Conservation (phyloP, 2,329 filamentous ascomycete species). For the Ceratocystis colombiana region DNA sequence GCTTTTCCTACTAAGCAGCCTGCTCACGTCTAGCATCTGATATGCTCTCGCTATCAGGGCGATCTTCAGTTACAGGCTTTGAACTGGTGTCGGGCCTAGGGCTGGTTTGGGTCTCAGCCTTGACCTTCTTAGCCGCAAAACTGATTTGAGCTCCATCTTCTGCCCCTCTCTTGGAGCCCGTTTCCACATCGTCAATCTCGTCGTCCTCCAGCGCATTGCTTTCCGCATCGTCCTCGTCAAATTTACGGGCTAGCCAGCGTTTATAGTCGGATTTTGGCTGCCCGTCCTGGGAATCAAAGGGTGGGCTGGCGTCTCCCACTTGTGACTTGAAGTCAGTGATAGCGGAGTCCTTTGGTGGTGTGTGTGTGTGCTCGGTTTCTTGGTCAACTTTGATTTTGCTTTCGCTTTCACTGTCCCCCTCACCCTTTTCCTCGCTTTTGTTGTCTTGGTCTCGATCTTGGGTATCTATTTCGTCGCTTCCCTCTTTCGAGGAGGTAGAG, state of each 20-base stretch:
- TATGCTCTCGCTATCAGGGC: background rate
- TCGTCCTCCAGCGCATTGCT: conserved; percentile 28
- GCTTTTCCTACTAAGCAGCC: background rate
- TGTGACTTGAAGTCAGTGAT: conserved; percentile 72
- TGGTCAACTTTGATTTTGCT: too few relatives aligned
- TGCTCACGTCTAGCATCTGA: background rate
- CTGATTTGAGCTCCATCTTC: conserved; percentile 37
- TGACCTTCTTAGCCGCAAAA: conserved; percentile 38
- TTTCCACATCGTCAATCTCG: conserved; percentile 32
- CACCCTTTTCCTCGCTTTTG: conserved; percentile 22
- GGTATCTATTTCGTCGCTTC: conserved; percentile 25
- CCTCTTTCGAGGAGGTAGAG: conserved; percentile 21
- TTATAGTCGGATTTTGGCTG: conserved; percentile 51
- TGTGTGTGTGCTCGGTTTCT: conserved; percentile 69
- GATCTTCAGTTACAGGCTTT: background rate
- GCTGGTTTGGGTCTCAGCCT: background rate
- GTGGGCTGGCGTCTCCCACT: conserved; percentile 34
- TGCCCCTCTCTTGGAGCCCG: conserved; percentile 47
- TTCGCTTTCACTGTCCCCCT: conserved; percentile 35
- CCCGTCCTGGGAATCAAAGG: conserved; percentile 32
- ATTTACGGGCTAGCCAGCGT: conserved; percentile 49
- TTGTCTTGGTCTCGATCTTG: conserved; percentile 1
- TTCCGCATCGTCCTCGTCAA: conserved; percentile 30
- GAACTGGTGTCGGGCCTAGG: background rate
- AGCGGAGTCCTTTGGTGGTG: conserved; percentile 74